Evolutionary conservation across 2,329 filamentous ascomycete species (phyloP).

Genomic region (Talaromyces funiculosus): DNA sequence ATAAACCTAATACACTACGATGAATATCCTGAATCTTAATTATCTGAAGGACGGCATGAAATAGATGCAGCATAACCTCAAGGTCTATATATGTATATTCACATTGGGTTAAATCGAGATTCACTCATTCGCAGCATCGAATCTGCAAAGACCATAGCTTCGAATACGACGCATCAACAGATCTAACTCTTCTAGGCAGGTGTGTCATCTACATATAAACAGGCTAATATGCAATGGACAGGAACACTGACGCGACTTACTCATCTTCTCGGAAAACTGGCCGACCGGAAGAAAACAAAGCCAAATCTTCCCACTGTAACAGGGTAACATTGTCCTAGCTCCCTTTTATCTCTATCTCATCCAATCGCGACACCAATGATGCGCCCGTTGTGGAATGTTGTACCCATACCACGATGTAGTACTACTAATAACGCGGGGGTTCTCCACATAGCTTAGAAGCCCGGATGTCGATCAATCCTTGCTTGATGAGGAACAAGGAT

Average conservation of each 20-base stretch:
- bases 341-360: background rate
- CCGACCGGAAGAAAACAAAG: background rate
- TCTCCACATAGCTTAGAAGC: conserved; percentile 1
- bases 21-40: no score
- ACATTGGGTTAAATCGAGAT: no score
- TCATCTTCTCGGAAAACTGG: background rate
- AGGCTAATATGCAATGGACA: background rate
- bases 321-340: background rate
- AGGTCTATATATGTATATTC: background rate
- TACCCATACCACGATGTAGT: background rate
- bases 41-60: no score
- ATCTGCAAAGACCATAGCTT: background rate
- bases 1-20: background rate
- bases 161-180: background rate
- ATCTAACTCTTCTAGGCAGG: background rate
- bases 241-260: no score
- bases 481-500: background rate
- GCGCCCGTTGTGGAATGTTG: conserved; percentile 9
- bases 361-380: background rate
- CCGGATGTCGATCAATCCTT: background rate
- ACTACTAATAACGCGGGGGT: background rate
- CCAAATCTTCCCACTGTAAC: background rate
- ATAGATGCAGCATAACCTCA: no score
- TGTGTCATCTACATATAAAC: background rate
- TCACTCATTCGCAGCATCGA: no score